Percentiles rank a stretch among this genome's conserved stretches.
Conservation (phyloP, 768 basidiomycete species). For the Serpula lacrymans region DNA sequence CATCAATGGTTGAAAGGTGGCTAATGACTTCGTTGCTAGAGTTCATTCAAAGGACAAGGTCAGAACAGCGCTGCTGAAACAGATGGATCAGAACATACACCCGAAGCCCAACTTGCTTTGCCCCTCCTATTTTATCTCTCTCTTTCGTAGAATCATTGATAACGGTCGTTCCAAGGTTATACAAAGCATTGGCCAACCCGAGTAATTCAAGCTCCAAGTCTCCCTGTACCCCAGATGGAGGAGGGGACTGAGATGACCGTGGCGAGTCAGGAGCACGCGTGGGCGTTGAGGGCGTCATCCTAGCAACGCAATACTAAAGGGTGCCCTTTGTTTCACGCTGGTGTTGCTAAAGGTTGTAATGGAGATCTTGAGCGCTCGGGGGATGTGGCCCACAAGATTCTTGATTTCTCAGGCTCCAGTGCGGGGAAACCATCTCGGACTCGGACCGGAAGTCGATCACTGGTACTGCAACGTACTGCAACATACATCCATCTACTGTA, state of each 20-base stretch:
- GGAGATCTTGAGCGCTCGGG: no score
- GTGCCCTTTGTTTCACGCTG: no score
- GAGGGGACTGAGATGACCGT: slow-evolving; percentile 69
- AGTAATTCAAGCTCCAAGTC: slow-evolving; percentile 74
- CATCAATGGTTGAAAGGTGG: slow-evolving; percentile 65
- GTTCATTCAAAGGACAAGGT: background rate
- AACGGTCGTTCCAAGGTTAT: slow-evolving; percentile 80
- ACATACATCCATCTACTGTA: no score
- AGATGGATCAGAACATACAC: slow-evolving; percentile 45
- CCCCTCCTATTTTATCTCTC: slow-evolving; percentile 63
- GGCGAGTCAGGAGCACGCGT: slow-evolving; percentile 60
- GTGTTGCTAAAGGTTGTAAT: no score
- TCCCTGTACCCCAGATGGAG: slow-evolving; percentile 65
- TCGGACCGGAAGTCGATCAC: no score
- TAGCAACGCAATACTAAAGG: no score
- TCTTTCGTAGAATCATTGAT: slow-evolving; percentile 83
- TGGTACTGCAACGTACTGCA: no score
- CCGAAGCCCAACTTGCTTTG: slow-evolving; percentile 73
- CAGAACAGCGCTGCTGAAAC: slow-evolving; percentile 9
- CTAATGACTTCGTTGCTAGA: slow-evolving; percentile 70
- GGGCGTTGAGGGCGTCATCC: slow-evolving; percentile 8
- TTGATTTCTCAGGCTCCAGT: no score
- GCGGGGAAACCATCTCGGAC: no score
- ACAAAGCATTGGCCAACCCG: slow-evolving; percentile 72
- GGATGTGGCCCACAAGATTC: no score